A percentile compares a stretch with the other conserved stretches of the same genome.
phyloP scores from a whole-genome alignment of 164 flowering plant species.

The Chimonanthus salicifolius region DNA sequence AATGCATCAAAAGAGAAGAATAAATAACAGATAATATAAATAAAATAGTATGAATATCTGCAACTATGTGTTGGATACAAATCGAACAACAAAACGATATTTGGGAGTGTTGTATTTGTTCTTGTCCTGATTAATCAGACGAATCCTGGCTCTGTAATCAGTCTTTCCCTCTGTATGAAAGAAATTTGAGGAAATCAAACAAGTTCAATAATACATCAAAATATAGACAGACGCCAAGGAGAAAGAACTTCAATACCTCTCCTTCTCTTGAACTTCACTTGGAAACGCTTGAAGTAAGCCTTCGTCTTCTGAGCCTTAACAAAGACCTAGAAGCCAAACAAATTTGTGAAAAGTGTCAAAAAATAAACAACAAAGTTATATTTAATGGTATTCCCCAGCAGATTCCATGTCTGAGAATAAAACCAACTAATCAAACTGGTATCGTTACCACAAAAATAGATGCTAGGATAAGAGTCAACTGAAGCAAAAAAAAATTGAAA shows the following conservation, averaged over 20 bases:
- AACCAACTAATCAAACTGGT: too few relatives aligned
- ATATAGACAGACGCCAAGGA: background rate
- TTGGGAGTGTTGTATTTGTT: conserved; percentile 93
- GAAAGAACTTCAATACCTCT: conserved; percentile 22
- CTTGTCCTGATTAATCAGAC: conserved; percentile 86
- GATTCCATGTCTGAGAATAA: too few relatives aligned
- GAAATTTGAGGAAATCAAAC: background rate
- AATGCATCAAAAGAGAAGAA: background rate
- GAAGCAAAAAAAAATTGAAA: too few relatives aligned
- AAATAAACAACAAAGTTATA: too few relatives aligned
- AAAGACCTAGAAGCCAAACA: conserved; percentile 25
- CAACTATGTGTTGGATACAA: conserved; percentile 45
- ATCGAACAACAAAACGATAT: conserved; percentile 79
- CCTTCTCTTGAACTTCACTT: conserved; percentile 52
- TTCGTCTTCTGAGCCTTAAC: conserved; percentile 44
- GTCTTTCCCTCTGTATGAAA: conserved; percentile 75
- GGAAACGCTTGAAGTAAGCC: conserved; percentile 48
- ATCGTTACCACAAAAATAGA: too few relatives aligned
- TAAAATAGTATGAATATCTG: background rate
- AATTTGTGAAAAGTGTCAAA: background rate
- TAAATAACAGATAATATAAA: background rate
- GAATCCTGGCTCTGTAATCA: conserved; percentile 80
- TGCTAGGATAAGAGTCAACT: too few relatives aligned
- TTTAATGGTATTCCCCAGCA: too few relatives aligned
- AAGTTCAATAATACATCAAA: background rate